Evolutionary conservation across 495 filamentous ascomycete species (phyloP).

Genomic region (Letharia lupina): DNA sequence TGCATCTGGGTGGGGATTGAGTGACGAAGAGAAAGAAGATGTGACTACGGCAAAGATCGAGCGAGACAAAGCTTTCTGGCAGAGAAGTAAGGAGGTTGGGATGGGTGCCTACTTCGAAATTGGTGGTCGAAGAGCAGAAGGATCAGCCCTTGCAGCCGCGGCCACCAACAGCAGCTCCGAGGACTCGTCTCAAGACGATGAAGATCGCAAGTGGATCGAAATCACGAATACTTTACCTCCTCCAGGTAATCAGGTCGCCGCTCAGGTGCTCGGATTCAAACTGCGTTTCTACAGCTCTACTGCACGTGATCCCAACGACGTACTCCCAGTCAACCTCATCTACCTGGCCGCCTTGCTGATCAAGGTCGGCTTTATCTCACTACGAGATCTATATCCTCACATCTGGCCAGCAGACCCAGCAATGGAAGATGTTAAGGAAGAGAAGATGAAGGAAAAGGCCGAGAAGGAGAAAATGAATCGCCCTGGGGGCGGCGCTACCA

Average conservation of each 20-base stretch:
- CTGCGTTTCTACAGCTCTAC: constrained; percentile 83
- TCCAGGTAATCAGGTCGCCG: constrained; percentile 78
- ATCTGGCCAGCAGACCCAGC: constrained; percentile 76
- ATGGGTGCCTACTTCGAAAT: constrained; percentile 83
- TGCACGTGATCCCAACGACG: constrained; percentile 59
- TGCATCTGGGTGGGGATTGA: constrained; percentile 45
- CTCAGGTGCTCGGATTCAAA: constrained; percentile 95
- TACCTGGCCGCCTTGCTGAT: constrained; percentile 86
- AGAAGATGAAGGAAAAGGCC: constrained; percentile 66
- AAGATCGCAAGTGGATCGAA: constrained; percentile 61
- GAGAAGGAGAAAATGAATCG: constrained; percentile 62
- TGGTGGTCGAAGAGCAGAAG: constrained; percentile 36
- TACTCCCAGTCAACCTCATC: constrained; percentile 81
- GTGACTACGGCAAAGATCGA: constrained; percentile 42
- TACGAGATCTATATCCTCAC: constrained; percentile 86
- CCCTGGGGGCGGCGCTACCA: constrained; percentile 56
- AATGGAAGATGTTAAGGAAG: constrained; percentile 61
- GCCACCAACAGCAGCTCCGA: constrained; percentile 29
- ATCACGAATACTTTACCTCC: constrained; percentile 74
- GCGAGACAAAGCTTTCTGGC: constrained; percentile 76
- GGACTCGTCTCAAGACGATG: constrained; percentile 39
- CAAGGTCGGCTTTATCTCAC: constrained; percentile 95
- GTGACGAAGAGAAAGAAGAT: constrained; percentile 55
- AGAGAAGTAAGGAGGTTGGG: constrained; percentile 62
- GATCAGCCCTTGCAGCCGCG: constrained; percentile 39